These are phyloP conservation scores for Thelonectria olida DNA, from an alignment of 2,329 filamentous ascomycete genomes.

Conservation along the genomic window DNA sequence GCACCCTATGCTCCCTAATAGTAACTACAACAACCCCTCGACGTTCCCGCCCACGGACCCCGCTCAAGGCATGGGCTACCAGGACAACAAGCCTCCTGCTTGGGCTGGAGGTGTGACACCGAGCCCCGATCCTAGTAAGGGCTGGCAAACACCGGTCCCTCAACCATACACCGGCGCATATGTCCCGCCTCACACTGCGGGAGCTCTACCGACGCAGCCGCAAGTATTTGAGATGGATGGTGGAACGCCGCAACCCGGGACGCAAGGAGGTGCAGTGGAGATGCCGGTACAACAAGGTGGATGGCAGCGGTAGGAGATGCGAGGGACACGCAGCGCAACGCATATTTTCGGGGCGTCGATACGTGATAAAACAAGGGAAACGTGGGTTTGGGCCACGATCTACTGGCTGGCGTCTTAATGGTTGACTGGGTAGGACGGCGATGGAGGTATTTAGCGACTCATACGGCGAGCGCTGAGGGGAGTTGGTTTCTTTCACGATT, in stretches of 20 bases:
- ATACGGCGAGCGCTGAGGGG: neutral
- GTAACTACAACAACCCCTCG: conserved; percentile 24
- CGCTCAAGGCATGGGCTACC: conserved; percentile 27
- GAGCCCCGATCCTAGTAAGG: conserved; percentile 8
- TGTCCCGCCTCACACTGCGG: neutral
- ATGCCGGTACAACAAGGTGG: neutral
- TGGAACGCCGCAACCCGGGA: neutral
- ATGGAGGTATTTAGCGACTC: neutral
- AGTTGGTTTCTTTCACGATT: neutral
- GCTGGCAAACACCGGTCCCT: neutral
- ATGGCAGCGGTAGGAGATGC: neutral
- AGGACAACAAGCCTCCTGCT: neutral
- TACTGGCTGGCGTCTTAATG: neutral
- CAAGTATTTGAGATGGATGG: conserved; percentile 38
- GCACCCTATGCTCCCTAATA: conserved; percentile 42
- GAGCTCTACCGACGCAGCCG: neutral
- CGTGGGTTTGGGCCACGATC: neutral
- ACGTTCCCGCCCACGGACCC: conserved; percentile 34
- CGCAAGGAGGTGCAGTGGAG: neutral
- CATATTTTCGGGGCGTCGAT: too few species aligned
- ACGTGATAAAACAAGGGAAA: neutral
- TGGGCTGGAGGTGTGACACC: neutral
- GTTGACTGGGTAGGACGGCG: neutral
- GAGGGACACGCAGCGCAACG: too few species aligned
- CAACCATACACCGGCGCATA: conserved; percentile 12